Evolutionary conservation across 2,329 filamentous ascomycete species (phyloP).

Genomic region (Ascochyta fabae): DNA sequence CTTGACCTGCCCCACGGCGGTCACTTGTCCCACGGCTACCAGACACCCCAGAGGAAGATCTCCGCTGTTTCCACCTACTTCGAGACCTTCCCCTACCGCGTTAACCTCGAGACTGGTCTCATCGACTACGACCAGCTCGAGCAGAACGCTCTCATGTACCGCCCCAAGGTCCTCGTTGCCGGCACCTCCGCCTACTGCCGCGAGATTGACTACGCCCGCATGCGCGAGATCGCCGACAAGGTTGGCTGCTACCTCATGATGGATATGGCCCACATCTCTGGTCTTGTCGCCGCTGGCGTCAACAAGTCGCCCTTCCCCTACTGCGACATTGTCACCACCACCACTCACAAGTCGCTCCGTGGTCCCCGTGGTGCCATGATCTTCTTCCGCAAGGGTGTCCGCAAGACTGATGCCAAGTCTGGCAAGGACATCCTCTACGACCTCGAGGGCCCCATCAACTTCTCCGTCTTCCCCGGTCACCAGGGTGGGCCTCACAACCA

Average conservation of each 20-base stretch:
- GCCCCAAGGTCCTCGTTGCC: slow-evolving; percentile 93
- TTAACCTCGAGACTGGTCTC: slow-evolving; percentile 86
- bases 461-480: slow-evolving; percentile 96
- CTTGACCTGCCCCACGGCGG: slow-evolving; percentile 93
- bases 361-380: slow-evolving; percentile 97
- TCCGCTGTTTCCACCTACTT: slow-evolving; percentile 99
- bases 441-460: slow-evolving; percentile 91
- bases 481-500: slow-evolving; percentile 99
- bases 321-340: slow-evolving; percentile 95
- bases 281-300: slow-evolving; percentile 88
- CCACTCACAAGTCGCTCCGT: slow-evolving; percentile 95
- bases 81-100: slow-evolving; percentile 93
- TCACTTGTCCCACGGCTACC: slow-evolving; percentile 96
- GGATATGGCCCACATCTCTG: slow-evolving; percentile 98
- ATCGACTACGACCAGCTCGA: slow-evolving; percentile 96
- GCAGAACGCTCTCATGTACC: slow-evolving; percentile 84
- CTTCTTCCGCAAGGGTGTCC: slow-evolving; percentile 94
- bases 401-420: slow-evolving; percentile 81
- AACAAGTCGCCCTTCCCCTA: slow-evolving; percentile 87
- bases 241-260: slow-evolving; percentile 90
- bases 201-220: slow-evolving; percentile 91
- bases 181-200: slow-evolving; percentile 96
- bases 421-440: slow-evolving; percentile 87
- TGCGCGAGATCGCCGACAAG: slow-evolving; percentile 90
- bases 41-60: slow-evolving; percentile 95